Percentiles rank a stretch among this genome's conserved stretches.
These are phyloP conservation scores for Aspergillus chevalieri DNA, from an alignment of 2,329 filamentous ascomycete species.

Conservation along the genomic window DNA sequence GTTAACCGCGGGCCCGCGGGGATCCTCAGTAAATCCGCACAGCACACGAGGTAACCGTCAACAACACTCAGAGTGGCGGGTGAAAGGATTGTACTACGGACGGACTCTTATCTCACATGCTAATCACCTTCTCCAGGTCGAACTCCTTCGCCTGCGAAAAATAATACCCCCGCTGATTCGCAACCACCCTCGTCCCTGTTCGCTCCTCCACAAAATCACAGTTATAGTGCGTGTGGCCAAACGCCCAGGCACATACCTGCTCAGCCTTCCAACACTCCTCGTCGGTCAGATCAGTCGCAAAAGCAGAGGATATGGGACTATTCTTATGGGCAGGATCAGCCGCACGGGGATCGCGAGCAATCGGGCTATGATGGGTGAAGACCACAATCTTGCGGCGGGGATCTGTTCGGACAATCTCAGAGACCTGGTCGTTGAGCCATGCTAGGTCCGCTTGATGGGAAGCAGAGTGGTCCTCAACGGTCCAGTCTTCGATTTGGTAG, in stretches of 20 bases:
- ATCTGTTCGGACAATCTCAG: constrained; percentile 21
- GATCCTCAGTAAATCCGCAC: background rate
- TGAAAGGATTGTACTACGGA: background rate
- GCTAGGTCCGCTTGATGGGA: constrained; percentile 28
- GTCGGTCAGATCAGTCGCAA: constrained; percentile 37
- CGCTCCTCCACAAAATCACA: constrained; percentile 32
- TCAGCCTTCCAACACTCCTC: constrained; percentile 35
- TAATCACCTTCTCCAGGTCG: constrained; percentile 23
- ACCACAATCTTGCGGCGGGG: constrained; percentile 31
- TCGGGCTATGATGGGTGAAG: constrained; percentile 37
- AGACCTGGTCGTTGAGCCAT: constrained; percentile 37
- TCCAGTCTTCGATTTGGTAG: constrained; percentile 38
- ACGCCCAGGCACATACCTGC: constrained; percentile 41
- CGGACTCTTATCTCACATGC: constrained; percentile 4
- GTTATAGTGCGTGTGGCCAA: constrained; percentile 47
- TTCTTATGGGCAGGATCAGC: constrained; percentile 26
- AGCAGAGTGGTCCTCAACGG: constrained; percentile 24
- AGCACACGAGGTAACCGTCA: background rate
- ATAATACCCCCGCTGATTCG: constrained; percentile 40
- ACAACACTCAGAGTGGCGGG: background rate
- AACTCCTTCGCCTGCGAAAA: constrained; percentile 34
- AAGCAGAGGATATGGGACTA: constrained; percentile 32
- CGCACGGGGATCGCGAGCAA: constrained; percentile 15
- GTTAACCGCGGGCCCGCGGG: constrained; percentile 11
- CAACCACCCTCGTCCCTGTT: constrained; percentile 29